Conservation (phyloP, 2,329 filamentous ascomycete genomes). For the Fusarium redolens region DNA sequence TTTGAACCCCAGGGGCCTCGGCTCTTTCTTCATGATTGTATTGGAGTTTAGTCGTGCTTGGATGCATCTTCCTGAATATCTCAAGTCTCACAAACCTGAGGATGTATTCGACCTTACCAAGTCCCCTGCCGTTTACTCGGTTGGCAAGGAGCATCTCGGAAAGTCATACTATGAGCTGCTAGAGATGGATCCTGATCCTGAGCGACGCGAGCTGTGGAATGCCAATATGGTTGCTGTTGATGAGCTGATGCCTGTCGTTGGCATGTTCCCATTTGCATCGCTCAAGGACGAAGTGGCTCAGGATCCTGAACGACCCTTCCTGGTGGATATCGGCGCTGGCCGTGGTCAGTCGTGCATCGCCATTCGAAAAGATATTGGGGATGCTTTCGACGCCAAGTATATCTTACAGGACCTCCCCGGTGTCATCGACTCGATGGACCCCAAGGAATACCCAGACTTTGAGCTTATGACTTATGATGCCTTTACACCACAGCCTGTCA, state of each 20-base stretch:
- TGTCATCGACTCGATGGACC: conserved; percentile 43
- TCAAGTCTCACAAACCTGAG: conserved; percentile 46
- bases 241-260: conserved; percentile 48
- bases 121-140: conserved; percentile 48
- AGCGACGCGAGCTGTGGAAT: conserved; percentile 50
- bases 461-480: conserved; percentile 43
- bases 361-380: conserved; percentile 43
- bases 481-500: conserved; percentile 36
- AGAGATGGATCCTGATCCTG: conserved; percentile 44
- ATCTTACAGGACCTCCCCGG: conserved; percentile 50
- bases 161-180: conserved; percentile 51
- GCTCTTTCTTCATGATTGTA: conserved; percentile 48
- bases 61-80: conserved; percentile 46
- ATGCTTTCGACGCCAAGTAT: conserved; percentile 41
- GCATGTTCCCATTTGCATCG: conserved; percentile 51
- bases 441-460: conserved; percentile 39
- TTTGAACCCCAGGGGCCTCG: conserved; percentile 44
- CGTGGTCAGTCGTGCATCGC: conserved; percentile 48
- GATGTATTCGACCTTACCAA: conserved; percentile 49
- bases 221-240: conserved; percentile 47
- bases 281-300: conserved; percentile 45
- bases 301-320: conserved; percentile 45
- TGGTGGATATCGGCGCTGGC: conserved; percentile 49
- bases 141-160: conserved; percentile 47
- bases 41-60: conserved; percentile 47